Conservation (phyloP, 106 monocot genomes). For the Chionographis japonica region DNA sequence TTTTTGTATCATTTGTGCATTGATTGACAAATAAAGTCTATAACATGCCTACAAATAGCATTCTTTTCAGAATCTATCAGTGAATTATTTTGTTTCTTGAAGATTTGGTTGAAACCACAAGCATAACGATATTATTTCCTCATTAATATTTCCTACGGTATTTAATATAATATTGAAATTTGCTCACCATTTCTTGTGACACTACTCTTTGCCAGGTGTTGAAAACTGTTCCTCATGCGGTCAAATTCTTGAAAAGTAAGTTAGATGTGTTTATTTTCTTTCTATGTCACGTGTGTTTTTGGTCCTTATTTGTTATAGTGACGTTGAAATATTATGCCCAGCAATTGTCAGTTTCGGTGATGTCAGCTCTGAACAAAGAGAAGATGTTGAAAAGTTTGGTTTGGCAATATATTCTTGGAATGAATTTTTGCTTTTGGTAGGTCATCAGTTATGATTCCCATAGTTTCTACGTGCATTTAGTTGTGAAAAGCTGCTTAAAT, state of each 20-base stretch:
- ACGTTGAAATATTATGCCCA: constrained; percentile 14
- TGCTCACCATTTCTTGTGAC: background rate
- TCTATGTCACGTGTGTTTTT: background rate
- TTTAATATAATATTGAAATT: background rate
- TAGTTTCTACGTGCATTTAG: background rate
- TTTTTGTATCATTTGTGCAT: too few relatives aligned
- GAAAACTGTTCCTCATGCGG: constrained; percentile 68
- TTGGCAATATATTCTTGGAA: constrained; percentile 79
- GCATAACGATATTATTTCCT: too few relatives aligned
- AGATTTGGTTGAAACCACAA: too few relatives aligned
- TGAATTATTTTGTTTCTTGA: too few relatives aligned
- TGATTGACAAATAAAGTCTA: too few relatives aligned
- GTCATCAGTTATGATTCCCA: constrained; percentile 3
- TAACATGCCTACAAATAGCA: too few relatives aligned
- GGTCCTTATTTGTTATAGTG: background rate
- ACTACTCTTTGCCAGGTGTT: constrained; percentile 30
- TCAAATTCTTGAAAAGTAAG: constrained; percentile 77
- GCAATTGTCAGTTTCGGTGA: constrained; percentile 91
- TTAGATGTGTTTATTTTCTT: background rate
- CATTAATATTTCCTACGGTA: background rate
- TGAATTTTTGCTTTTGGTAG: constrained; percentile 72
- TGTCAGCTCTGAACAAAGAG: constrained; percentile 52
- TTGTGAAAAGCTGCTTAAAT: background rate
- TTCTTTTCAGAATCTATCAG: too few relatives aligned
- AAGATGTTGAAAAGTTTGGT: constrained; percentile 62